Conservation (phyloP, 345 rosid genomes). For the Limnanthes douglasii region DNA sequence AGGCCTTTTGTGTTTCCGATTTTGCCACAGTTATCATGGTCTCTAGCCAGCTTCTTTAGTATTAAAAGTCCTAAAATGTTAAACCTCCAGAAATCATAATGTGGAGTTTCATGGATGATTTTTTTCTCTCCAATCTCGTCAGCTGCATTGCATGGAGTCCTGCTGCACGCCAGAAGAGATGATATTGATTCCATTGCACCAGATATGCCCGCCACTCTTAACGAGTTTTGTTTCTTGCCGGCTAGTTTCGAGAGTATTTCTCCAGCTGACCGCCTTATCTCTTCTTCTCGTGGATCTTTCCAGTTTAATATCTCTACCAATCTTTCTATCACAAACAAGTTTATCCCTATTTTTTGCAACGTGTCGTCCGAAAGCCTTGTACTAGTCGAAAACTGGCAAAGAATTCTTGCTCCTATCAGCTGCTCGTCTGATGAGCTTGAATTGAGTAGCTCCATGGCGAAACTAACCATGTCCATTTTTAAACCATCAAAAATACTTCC, state of each 20-base stretch:
- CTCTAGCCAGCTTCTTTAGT: slow-evolving; percentile 65
- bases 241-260: slow-evolving; percentile 62
- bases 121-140: slow-evolving; percentile 66
- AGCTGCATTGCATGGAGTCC: slow-evolving; percentile 29
- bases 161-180: slow-evolving; percentile 46
- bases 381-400: slow-evolving; percentile 33
- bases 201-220: slow-evolving; percentile 70
- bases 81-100: slow-evolving; percentile 54
- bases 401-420: slow-evolving; percentile 59
- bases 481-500: slow-evolving; percentile 85
- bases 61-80: slow-evolving; percentile 71
- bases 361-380: slow-evolving; percentile 51
- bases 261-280: slow-evolving; percentile 60
- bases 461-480: slow-evolving; percentile 76
- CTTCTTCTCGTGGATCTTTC: slow-evolving; percentile 85
- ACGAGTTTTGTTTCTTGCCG: slow-evolving; percentile 63
- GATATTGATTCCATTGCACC: slow-evolving; percentile 95
- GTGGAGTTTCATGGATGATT: slow-evolving; percentile 29
- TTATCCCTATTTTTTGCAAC: slow-evolving; percentile 66
- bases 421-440: slow-evolving; percentile 76
- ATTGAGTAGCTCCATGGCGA: slow-evolving; percentile 53
- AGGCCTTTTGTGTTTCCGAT: slow-evolving; percentile 89
- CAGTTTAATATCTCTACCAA: slow-evolving; percentile 86
- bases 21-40: slow-evolving; percentile 86
- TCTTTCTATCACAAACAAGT: slow-evolving; percentile 39